Percentiles rank a stretch among this genome's conserved stretches.
These are phyloP conservation scores for Penicillium sp. DNA, from an alignment of 2,329 filamentous ascomycete genomes.

Conservation along the genomic window DNA sequence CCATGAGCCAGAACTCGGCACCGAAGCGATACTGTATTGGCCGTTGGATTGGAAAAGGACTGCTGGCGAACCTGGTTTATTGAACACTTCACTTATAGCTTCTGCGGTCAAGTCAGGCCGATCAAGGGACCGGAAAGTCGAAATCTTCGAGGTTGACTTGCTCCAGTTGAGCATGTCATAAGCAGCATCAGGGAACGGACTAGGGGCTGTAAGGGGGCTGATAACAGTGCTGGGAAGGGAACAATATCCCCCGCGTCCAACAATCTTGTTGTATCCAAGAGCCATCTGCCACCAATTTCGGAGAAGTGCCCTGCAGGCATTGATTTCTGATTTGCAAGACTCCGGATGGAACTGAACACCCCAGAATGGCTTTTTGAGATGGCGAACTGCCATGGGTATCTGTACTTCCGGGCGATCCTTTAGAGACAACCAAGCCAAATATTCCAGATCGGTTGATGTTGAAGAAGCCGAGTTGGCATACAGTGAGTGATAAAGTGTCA, in stretches of 20 bases:
- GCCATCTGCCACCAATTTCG: conserved; percentile 72
- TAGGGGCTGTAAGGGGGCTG: conserved; percentile 13
- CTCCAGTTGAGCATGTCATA: conserved; percentile 42
- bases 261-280: conserved; percentile 56
- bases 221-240: conserved; percentile 19
- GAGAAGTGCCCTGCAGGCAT: conserved; percentile 61
- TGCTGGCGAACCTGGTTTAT: conserved; percentile 28
- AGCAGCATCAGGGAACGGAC: conserved; percentile 41
- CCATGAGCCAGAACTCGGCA: conserved; percentile 35
- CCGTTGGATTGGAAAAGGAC: conserved; percentile 47
- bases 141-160: conserved; percentile 25
- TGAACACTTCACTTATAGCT: conserved; percentile 33
- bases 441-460: conserved; percentile 37
- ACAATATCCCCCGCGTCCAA: conserved; percentile 21
- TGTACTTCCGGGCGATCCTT: conserved; percentile 37
- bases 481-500: conserved; percentile 73
- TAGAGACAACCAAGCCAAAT: conserved; percentile 60
- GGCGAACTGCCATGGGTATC: conserved; percentile 74
- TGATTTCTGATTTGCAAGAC: conserved; percentile 69
- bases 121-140: conserved; percentile 24
- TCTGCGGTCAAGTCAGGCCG: conserved; percentile 28
- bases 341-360: conserved; percentile 90
- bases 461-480: conserved; percentile 44
- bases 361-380: conserved; percentile 70
- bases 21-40: conserved; percentile 35